Percentiles rank a stretch among this genome's conserved stretches.
phyloP scores from a whole-genome alignment of 495 filamentous ascomycete species.

The Xylaria sp. region DNA sequence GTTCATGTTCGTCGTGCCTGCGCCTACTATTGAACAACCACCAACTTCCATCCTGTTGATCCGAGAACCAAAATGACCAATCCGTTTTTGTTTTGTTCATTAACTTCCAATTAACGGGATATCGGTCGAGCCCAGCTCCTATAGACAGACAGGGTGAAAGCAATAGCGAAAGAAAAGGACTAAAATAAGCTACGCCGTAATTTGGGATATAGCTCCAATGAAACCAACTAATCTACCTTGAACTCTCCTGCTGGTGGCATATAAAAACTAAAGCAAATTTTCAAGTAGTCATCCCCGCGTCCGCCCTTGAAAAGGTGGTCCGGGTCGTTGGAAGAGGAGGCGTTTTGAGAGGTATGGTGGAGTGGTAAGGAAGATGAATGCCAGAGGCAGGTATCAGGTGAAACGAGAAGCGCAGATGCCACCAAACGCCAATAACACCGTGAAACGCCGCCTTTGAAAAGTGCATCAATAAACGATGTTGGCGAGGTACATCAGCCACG shows the following conservation, averaged over 20 bases:
- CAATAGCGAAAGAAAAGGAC: not conserved
- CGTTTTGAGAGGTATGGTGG: not conserved
- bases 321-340: not conserved
- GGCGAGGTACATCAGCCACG: conserved; percentile 23
- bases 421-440: conserved; percentile 37
- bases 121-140: not conserved
- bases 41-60: not conserved
- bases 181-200: not conserved
- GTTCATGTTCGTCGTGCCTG: not conserved
- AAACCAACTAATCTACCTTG: not conserved
- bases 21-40: not conserved
- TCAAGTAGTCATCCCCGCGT: not conserved
- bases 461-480: not conserved
- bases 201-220: conserved; percentile 9
- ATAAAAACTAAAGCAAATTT: not conserved
- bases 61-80: conserved; percentile 1
- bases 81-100: not conserved
- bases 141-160: not conserved
- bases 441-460: conserved; percentile 32
- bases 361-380: not conserved
- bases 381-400: conserved; percentile 35
- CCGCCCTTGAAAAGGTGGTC: not conserved
- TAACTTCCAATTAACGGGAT: not conserved
- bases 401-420: conserved; percentile 29
- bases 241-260: not conserved